Percentiles rank a stretch among this genome's conserved stretches.
These are phyloP conservation scores for Vitis labrusca DNA, from an alignment of 164 flowering plant genomes.

Conservation along the genomic window DNA sequence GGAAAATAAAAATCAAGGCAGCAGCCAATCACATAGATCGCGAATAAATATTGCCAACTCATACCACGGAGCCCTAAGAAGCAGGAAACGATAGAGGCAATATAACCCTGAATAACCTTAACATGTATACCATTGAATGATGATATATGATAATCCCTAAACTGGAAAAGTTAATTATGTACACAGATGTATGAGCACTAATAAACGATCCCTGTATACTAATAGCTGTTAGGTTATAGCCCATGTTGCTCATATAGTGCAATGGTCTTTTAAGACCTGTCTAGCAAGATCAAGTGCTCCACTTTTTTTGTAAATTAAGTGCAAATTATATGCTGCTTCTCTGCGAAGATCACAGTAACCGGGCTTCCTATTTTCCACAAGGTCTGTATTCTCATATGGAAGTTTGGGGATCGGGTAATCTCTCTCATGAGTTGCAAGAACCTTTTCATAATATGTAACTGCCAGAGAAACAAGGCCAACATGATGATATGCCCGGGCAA, in stretches of 20 bases:
- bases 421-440: conserved; percentile 50
- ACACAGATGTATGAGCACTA: no score
- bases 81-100: no score
- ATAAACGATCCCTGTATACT: no score
- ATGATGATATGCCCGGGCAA: conserved; percentile 91
- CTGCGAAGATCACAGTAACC: conserved; percentile 77
- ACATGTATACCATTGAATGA: no score
- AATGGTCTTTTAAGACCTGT: conserved; percentile 80
- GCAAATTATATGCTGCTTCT: conserved; percentile 92
- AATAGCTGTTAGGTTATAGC: no score
- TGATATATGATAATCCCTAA: no score
- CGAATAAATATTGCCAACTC: no score
- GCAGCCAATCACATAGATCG: no score
- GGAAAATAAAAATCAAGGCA: no score
- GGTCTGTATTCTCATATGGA: conserved; percentile 42
- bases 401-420: conserved; percentile 76
- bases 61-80: no score
- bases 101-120: no score
- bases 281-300: conserved; percentile 92
- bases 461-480: conserved; percentile 83
- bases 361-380: conserved; percentile 31
- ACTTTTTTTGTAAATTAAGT: conserved; percentile 80
- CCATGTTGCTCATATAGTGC: conserved; percentile 40
- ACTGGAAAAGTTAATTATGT: no score
- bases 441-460: conserved; percentile 74